Evolutionary conservation across 2,329 filamentous ascomycete genomes (phyloP), one percentile per base, ranked within the genome.

Genomic region (Paramyrothecium sp.): DNA sequence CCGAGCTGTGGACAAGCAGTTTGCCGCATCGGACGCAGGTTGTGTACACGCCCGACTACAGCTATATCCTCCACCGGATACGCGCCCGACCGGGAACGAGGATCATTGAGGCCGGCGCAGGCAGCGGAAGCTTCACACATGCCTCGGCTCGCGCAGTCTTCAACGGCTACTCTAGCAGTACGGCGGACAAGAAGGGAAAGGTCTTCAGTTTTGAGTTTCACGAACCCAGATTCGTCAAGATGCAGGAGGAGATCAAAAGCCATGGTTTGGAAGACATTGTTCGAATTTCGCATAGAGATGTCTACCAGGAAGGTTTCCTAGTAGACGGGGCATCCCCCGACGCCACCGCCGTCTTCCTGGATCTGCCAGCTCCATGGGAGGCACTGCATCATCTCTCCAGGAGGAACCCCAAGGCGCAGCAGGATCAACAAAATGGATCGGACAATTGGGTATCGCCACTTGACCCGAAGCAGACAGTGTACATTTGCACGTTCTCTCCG

Each of bases 401-500:
- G 57, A 77, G 64, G 50, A 69, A 58, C 47, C 67, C 64, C 3
- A 60, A 65, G 10, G 71, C 67, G 49, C 58, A 58, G 20, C 53
- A 62, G 19, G 63, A 54, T 19, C 65, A 69, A n/a, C 68, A 63
- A 5, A 11, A 51, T 34, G 60, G 60, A 17, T 57, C 65, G 51
- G 51, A 61, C 22, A 63, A 57, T 44, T 87, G 82, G 77, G 69
- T 81, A 17, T 88, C 85, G 1, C 81, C 85, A 1, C 80, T 98
- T 12, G 88, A 95, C 63, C 87, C 91, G 0, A 81, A 82, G n/a
- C 82, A 84, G 47, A 83, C 89, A 5, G 85, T 89, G 2, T 83
- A 95, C 68, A 83, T 99, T 55, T 99, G 95, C 78, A 96, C 92
- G 1, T 99, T 99, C 76, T 96, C 90, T 1, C 95, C 95, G 0